Evolutionary conservation across 208 protist genomes (phyloP).

Genomic region (Strigomonas culicis): DNA sequence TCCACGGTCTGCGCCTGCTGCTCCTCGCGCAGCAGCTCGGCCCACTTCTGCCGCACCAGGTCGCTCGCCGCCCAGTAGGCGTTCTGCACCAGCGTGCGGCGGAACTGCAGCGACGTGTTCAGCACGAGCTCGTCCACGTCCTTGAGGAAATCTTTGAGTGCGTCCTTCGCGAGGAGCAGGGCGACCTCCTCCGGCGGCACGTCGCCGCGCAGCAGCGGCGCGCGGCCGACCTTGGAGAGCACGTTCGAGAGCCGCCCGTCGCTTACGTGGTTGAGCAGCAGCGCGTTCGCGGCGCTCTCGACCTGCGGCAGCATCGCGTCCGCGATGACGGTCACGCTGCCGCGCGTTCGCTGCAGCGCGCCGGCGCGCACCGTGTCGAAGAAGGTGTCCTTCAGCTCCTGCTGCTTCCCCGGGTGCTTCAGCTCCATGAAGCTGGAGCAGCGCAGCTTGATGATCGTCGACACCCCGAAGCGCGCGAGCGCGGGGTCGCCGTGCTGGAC

Average conservation of each 20-base stretch:
- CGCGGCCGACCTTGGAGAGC: conserved; percentile 79
- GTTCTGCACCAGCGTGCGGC: conserved; percentile 71
- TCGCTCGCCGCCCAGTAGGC: conserved; percentile 70
- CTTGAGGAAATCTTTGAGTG: conserved; percentile 85
- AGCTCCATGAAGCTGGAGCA: conserved; percentile 83
- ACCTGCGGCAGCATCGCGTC: conserved; percentile 26
- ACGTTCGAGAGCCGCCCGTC: conserved; percentile 80
- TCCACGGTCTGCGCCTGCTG: conserved; percentile 23
- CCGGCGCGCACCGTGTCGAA: conserved; percentile 39
- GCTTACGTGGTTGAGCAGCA: conserved; percentile 71
- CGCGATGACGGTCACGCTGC: conserved; percentile 56
- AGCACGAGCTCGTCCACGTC: conserved; percentile 56
- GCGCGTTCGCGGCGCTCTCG: conserved; percentile 31
- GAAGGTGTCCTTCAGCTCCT: conserved; percentile 64
- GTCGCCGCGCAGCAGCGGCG: conserved; percentile 60
- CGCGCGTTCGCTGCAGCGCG: conserved; percentile 52
- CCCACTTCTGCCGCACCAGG: conserved; percentile 67
- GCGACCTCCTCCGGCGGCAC: conserved; percentile 64
- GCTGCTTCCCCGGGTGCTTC: conserved; percentile 55
- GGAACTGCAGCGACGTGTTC: conserved; percentile 62
- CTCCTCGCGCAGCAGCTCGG: conserved; percentile 33
- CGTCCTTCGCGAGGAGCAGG: conserved; percentile 73
- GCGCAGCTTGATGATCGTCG: conserved; percentile 85
- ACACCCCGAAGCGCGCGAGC: not conserved
- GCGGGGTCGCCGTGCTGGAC: conserved; percentile 34